phyloP scores from a whole-genome alignment of 1,284 basidiomycete species.

The Papiliotrema nemorosa region DNA sequence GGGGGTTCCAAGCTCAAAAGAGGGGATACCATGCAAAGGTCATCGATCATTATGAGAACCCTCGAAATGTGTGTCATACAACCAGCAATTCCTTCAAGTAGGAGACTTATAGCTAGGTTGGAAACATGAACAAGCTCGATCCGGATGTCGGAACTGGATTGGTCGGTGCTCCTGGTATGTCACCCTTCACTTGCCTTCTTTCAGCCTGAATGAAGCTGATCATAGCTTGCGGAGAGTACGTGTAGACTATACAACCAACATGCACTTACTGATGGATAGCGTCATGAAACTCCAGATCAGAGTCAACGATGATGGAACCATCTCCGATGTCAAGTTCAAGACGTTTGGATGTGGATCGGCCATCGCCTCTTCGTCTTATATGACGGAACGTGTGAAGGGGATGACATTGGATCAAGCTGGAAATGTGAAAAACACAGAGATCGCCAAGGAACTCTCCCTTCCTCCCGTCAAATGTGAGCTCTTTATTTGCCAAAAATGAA shows the following conservation, averaged over 20 bases:
- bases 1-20: constrained; percentile 10
- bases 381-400: constrained; percentile 97
- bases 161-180: constrained; percentile 94
- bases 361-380: constrained; percentile 93
- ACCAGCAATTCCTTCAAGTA: background rate
- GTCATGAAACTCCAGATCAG: constrained; percentile 99
- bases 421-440: constrained; percentile 98
- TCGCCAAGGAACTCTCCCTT: constrained; percentile 91
- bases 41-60: constrained; percentile 92
- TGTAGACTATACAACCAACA: constrained; percentile 1
- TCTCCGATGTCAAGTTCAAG: constrained; percentile 98
- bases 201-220: background rate
- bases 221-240: constrained; percentile 49
- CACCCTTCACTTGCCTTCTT: background rate
- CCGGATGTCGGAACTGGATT: constrained; percentile 92
- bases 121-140: constrained; percentile 89
- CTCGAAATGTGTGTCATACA: constrained; percentile 75
- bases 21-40: constrained; percentile 88
- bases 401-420: constrained; percentile 90
- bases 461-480: constrained; percentile 91
- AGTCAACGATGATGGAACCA: constrained; percentile 85
- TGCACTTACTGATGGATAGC: constrained; percentile 54
- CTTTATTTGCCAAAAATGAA: background rate
- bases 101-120: constrained; percentile 75
- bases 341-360: constrained; percentile 88